Conservation (phyloP, 202 grass and related monocot species). For the Cymbopogon flexuosus region DNA sequence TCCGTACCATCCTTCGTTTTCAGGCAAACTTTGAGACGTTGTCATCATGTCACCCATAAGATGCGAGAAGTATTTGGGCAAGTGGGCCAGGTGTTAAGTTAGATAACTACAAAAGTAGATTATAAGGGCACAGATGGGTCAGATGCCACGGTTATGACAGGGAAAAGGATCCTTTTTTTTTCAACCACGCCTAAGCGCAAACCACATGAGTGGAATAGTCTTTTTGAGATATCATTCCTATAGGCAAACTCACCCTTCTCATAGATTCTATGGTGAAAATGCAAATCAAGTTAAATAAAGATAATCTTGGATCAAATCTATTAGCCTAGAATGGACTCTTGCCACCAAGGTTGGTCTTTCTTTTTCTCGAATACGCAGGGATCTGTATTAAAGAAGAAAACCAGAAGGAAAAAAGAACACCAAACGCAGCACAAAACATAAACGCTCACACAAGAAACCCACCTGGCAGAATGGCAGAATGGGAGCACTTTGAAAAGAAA, state of each 20-base stretch:
- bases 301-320: conserved; percentile 24
- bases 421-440: not conserved
- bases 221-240: conserved; percentile 32
- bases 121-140: not conserved
- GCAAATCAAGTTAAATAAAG: conserved; percentile 23
- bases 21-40: conserved; percentile 25
- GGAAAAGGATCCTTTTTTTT: not conserved
- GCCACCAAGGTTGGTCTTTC: not conserved
- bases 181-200: no score
- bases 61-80: conserved; percentile 21
- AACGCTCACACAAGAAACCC: not conserved
- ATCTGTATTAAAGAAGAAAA: not conserved
- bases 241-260: conserved; percentile 1
- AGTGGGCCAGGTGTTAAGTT: conserved; percentile 15
- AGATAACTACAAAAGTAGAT: conserved; percentile 22
- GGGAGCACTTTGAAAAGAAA: not conserved
- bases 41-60: conserved; percentile 28
- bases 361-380: not conserved
- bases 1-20: conserved; percentile 31
- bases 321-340: conserved; percentile 25
- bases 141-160: not conserved
- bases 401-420: not conserved
- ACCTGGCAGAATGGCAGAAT: not conserved
- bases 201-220: not conserved
- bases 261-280: conserved; percentile 21